Conservation (phyloP, 805 yeast species). For the Cyberlindnera samutprakarnensis region DNA sequence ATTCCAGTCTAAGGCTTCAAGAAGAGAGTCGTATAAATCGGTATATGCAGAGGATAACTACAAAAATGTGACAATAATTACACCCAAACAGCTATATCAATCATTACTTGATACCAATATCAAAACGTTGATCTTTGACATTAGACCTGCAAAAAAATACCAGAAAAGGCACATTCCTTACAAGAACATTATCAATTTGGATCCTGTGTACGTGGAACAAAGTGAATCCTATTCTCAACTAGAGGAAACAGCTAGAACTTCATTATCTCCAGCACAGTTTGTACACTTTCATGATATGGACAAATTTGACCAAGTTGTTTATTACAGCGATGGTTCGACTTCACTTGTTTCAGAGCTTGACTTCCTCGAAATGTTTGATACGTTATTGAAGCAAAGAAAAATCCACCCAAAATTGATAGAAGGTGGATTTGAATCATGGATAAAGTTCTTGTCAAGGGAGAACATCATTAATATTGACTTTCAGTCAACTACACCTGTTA, state of each 20-base stretch:
- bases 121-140: slow-evolving; percentile 33
- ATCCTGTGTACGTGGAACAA: slow-evolving; percentile 31
- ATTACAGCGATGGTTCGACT: slow-evolving; percentile 31
- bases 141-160: slow-evolving; percentile 28
- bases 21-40: slow-evolving; percentile 34
- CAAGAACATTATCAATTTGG: slow-evolving; percentile 31
- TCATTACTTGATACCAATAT: slow-evolving; percentile 34
- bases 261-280: slow-evolving; percentile 5
- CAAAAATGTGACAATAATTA: slow-evolving; percentile 40
- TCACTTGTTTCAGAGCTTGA: slow-evolving; percentile 25
- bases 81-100: slow-evolving; percentile 32
- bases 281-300: slow-evolving; percentile 23
- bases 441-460: slow-evolving; percentile 24
- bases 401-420: slow-evolving; percentile 23
- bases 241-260: slow-evolving; percentile 10
- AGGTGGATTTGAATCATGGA: slow-evolving; percentile 43
- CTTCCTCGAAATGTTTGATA: slow-evolving; percentile 25
- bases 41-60: slow-evolving; percentile 29
- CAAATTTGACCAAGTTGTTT: slow-evolving; percentile 29
- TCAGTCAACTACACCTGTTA: slow-evolving; percentile 18
- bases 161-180: slow-evolving; percentile 30
- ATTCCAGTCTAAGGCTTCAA: slow-evolving; percentile 1
- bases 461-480: slow-evolving; percentile 15
- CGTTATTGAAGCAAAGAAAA: slow-evolving; percentile 9
- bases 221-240: slow-evolving; percentile 24